Conservation (phyloP, 1,284 basidiomycete genomes). For the Blastosporella zonata region DNA sequence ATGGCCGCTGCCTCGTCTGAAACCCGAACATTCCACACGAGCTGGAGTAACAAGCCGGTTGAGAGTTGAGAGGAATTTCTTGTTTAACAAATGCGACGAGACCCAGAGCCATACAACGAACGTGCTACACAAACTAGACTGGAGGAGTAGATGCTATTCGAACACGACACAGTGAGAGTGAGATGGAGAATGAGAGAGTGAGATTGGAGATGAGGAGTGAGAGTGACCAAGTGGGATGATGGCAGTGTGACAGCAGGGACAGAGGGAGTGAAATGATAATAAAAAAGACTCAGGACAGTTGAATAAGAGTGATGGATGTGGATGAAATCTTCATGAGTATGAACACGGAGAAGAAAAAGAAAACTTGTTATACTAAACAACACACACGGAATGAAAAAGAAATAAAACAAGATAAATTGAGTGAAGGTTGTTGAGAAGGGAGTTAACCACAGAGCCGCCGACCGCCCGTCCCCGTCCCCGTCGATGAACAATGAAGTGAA, state of each 20-base stretch:
- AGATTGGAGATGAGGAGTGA: conserved; percentile 3
- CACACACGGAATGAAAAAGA: background rate
- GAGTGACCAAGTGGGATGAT: conserved; percentile 5
- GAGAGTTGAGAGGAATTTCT: conserved; percentile 14
- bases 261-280: background rate
- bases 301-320: conserved; percentile 4
- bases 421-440: background rate
- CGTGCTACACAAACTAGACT: conserved; percentile 26
- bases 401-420: conserved; percentile 15
- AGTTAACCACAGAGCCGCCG: background rate
- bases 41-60: background rate
- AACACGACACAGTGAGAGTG: conserved; percentile 17
- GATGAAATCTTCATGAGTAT: background rate
- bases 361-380: conserved; percentile 13
- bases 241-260: conserved; percentile 10
- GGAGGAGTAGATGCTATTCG: conserved; percentile 23
- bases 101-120: conserved; percentile 26
- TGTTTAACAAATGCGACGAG: conserved; percentile 19
- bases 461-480: background rate
- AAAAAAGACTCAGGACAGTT: conserved; percentile 1
- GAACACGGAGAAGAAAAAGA: background rate
- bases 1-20: no score
- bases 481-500: background rate
- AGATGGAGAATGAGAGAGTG: conserved; percentile 3
- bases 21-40: no score